Evolutionary conservation across 2,329 filamentous ascomycete species (phyloP).

Genomic region (Coniochaeta ligniaria): DNA sequence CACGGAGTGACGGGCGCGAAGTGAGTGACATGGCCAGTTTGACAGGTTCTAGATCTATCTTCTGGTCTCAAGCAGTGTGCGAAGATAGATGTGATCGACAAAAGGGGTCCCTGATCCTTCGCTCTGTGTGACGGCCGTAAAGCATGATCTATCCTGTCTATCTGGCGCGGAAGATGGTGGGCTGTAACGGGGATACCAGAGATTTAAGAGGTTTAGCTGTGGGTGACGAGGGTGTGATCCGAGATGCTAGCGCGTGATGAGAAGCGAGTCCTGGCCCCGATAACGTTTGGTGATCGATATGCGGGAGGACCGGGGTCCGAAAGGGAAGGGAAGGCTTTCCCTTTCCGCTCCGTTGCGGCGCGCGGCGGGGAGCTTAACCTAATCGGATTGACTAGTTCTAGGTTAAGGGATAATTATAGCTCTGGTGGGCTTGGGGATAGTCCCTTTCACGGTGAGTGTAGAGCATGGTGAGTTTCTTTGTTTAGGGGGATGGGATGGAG

Average conservation of each 20-base stretch:
- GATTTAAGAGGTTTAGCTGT: neutral
- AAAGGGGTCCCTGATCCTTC: neutral
- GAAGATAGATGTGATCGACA: neutral
- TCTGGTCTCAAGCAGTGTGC: neutral
- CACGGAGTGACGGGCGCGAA: neutral
- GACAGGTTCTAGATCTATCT: neutral
- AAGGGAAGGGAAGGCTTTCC: too few relatives aligned
- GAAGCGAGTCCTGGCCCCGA: neutral
- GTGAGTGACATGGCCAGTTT: neutral
- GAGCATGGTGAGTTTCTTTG: neutral
- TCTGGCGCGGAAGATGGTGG: neutral
- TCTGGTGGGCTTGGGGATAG: neutral
- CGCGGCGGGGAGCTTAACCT: neutral
- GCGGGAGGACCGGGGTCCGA: neutral
- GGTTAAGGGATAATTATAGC: neutral
- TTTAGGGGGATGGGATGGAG: neutral
- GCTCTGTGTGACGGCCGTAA: neutral
- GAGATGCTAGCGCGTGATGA: constrained; percentile 3
- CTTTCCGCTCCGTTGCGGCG: neutral
- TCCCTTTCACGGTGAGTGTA: neutral
- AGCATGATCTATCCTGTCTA: neutral
- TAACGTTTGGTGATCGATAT: constrained; percentile 1
- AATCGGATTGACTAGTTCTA: neutral
- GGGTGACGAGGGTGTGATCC: constrained; percentile 2
- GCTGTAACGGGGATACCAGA: neutral